Evolutionary conservation across 129 eudicot genomes (phyloP), one percentile per base, ranked within the genome.

Genomic region (Pulicaria dysenterica): DNA sequence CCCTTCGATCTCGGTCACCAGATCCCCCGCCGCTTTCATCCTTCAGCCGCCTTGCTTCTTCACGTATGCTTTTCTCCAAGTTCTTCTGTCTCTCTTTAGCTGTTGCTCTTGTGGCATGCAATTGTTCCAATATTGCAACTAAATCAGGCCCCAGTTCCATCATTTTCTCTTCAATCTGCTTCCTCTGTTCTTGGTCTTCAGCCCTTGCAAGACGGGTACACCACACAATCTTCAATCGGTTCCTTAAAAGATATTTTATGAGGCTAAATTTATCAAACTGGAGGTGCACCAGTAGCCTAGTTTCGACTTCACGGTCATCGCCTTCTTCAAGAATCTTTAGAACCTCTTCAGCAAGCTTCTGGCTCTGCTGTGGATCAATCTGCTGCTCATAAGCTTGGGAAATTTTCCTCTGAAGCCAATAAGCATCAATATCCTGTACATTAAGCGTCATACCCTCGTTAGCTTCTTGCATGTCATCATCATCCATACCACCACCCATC

Each of bases 391-490:
- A 93, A 41, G 98, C 96, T 67, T 89, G 95, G 5, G 96, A 87
- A 15, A 93, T 89, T 81, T 89, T 93, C 81, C 98, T 85, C 70
- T 93, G 98, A 80, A 89, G 98, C 98, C 98, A 93, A 77, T 89
- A 93, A 46, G 96, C 98, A 89, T 93, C 98, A 64, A 93, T 84
- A 50, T 93, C 96, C 60, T 90, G 96, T 49, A 93, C 98, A 75
- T 90, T 93, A 80, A 93, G 73, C n/a, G 83, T 74, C 95, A 93
- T 90, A 1, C 96, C 96, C 82, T 84, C 95, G 10, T 85, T 86
- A 67, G 88, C 96, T 54, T 87, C 95, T 53, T 64, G 83, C 31
- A 64, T 80, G 44, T 93, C 95, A 11, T 93, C 98, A 64, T 93
- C 98, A 89, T 89, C 98, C 72, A 86, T 82, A 75, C 90, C 92